Conservation (phyloP, 345 rosid genomes). For the Orychophragmus violaceus region DNA sequence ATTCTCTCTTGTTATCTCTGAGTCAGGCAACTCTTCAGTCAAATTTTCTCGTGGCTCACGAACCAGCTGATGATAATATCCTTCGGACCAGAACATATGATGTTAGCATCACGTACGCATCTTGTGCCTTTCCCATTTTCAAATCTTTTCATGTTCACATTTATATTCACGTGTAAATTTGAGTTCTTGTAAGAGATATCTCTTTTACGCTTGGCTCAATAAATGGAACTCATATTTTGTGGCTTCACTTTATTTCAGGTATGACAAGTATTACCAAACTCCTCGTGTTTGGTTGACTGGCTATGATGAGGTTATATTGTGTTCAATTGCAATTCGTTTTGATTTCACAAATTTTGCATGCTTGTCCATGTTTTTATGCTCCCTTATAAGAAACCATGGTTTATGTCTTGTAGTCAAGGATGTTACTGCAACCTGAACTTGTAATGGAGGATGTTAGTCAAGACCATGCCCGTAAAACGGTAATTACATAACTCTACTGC, state of each 20-base stretch:
- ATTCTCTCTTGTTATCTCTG: neutral
- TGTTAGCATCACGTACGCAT: conserved; percentile 83
- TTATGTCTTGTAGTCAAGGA: conserved; percentile 61
- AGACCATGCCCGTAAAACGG: conserved; percentile 92
- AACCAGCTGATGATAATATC: conserved; percentile 88
- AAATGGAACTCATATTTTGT: neutral
- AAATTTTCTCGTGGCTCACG: conserved; percentile 70
- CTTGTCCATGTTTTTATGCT: neutral
- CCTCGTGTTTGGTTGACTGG: conserved; percentile 97
- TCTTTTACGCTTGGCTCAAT: neutral
- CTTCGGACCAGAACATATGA: conserved; percentile 94
- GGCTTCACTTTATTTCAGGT: conserved; percentile 39
- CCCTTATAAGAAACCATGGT: neutral
- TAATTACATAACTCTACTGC: conserved; percentile 9
- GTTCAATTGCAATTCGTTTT: neutral
- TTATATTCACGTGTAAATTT: neutral
- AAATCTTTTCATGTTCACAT: neutral
- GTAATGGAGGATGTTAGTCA: conserved; percentile 92
- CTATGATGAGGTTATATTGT: conserved; percentile 63
- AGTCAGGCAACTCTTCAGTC: conserved; percentile 78
- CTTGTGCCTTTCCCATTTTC: neutral
- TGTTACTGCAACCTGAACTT: conserved; percentile 80
- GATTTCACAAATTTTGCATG: neutral
- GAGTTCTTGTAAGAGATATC: neutral
- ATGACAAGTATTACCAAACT: conserved; percentile 88